Evolutionary conservation across 1,139 yeast species (phyloP), one percentile per base, ranked within the genome.

Genomic region (Kodamaea suecica): DNA sequence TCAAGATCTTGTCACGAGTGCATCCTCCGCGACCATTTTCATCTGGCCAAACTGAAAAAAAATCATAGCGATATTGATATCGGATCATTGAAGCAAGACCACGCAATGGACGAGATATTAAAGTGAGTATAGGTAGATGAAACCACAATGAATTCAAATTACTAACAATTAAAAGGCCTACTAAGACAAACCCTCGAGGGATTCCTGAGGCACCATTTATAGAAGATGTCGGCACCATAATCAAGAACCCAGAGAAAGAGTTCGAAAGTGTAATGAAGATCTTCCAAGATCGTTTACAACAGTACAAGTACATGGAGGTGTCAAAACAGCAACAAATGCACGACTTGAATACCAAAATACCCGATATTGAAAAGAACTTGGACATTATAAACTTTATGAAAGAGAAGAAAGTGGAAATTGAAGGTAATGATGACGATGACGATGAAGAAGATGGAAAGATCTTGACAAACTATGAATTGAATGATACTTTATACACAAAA

Each of bases 161-260:
- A 49, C 63, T 57, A 57, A 59, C 60, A 5, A 14, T n/a, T 14
- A 2, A 31, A n/a, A 75, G 80, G 53, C 74, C 80, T 9, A 72
- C 64, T 15, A 67, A 70, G 30, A 60, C 80, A 30, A 90, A 90
- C 51, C 92, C 96, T 15, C 73, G 97, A 45, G 98, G 98, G 1
- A 92, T 92, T 39, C 99, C 98, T 8, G 85, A 85, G 52, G 98
- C 98, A 1, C 96, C 95, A 17, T 92, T 94, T 57, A 81, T 94
- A 41, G 95, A 85, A 43, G 78, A 79, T 41, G 95, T 92, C 13
- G 94, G 80, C 41, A 81, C 78, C 39, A 76, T 80, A 47, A 75
- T 88, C 48, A 78, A 76, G 50, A 70, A 76, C 49, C 73, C 78
- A 4, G 84, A 76, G 35, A 48, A 52, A n/a, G 92, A 86, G 48